A percentile compares a stretch with the other conserved stretches of the same genome.
Conservation (phyloP, 371 early-diverging fungal species). For the Entomophthora muscae region DNA sequence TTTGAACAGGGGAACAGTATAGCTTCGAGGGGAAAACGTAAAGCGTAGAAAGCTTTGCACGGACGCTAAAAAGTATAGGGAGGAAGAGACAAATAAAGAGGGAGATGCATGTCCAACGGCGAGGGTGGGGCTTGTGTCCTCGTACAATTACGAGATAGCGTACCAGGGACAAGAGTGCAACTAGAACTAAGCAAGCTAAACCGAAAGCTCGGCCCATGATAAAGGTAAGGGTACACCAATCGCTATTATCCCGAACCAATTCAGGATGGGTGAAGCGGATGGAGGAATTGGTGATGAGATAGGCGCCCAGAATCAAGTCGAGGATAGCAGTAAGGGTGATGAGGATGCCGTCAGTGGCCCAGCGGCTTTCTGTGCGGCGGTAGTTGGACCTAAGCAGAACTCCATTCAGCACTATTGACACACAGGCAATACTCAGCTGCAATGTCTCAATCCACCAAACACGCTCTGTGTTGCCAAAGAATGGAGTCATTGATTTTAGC, state of each 20-base stretch:
- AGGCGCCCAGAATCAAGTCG: neutral
- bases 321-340: neutral
- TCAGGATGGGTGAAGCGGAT: neutral
- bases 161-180: neutral
- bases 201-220: neutral
- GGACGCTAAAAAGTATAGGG: neutral
- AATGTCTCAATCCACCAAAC: neutral
- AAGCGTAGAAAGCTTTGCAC: neutral
- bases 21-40: neutral
- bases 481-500: too few relatives aligned
- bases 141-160: neutral
- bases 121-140: neutral
- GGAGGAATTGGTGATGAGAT: neutral
- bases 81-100: neutral
- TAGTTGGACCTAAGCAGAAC: neutral
- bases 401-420: neutral
- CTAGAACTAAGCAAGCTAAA: neutral
- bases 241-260: neutral
- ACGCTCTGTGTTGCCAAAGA: neutral
- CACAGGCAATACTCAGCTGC: neutral
- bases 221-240: neutral
- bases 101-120: neutral
- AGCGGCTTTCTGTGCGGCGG: neutral
- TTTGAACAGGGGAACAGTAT: neutral
- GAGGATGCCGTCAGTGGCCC: neutral